phyloP scores from a whole-genome alignment of 257 asterid species.

The Jacaranda mimosifolia region DNA sequence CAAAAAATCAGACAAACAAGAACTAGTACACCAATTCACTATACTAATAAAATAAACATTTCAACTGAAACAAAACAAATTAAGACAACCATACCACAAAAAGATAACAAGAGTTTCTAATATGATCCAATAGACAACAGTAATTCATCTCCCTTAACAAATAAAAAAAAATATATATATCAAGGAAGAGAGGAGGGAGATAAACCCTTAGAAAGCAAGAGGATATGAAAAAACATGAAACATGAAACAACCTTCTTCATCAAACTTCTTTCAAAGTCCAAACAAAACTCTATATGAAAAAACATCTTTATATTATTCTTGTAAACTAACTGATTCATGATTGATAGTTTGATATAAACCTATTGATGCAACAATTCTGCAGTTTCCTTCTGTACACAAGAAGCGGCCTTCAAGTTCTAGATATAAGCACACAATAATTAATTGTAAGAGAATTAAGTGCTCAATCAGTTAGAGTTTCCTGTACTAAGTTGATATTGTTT shows the following conservation, averaged over 20 bases:
- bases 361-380: too few relatives aligned
- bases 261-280: too few relatives aligned
- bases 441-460: constrained; percentile 60
- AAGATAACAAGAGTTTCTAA: neutral
- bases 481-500: constrained; percentile 25
- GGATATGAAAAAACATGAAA: too few relatives aligned
- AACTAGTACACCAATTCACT: neutral
- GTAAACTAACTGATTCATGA: too few relatives aligned
- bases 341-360: too few relatives aligned
- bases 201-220: constrained; percentile 12
- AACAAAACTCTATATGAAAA: too few relatives aligned
- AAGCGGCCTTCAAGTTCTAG: constrained; percentile 49
- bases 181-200: neutral
- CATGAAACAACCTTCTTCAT: too few relatives aligned
- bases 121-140: neutral
- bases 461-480: constrained; percentile 10
- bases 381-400: too few relatives aligned
- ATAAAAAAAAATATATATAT: neutral
- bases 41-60: neutral
- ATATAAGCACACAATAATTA: constrained; percentile 81
- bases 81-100: neutral
- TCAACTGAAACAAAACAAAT: neutral
- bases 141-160: neutral
- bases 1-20: neutral
- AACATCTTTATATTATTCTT: too few relatives aligned